These are phyloP conservation scores for Smithsoniella earleae DNA, from an alignment of 163 green algal genomes.

Conservation along the genomic window DNA sequence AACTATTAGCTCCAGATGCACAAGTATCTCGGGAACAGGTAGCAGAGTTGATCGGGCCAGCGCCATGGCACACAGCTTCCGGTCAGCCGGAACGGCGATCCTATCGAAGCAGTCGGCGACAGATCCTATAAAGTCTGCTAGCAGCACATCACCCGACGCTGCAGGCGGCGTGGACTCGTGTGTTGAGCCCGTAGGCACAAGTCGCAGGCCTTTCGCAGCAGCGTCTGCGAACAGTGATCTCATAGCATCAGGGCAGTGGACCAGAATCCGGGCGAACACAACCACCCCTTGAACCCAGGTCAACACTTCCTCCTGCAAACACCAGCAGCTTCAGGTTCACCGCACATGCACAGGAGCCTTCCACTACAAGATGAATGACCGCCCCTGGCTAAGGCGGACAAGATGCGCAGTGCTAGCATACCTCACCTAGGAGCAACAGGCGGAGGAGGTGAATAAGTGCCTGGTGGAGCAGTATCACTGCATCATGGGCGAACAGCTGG, in stretches of 20 bases:
- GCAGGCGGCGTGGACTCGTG: background rate
- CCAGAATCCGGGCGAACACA: background rate
- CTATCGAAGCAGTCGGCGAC: conserved; percentile 3
- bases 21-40: background rate
- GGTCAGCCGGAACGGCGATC: background rate
- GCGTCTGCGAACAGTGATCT: background rate
- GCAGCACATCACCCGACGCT: background rate
- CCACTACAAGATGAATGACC: too few species aligned
- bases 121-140: background rate
- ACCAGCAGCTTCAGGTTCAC: too few species aligned
- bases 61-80: conserved; percentile 7
- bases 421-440: conserved; percentile 1
- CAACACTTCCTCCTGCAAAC: conserved; percentile 17
- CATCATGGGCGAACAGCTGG: background rate
- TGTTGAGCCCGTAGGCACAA: background rate
- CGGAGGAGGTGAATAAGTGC: background rate
- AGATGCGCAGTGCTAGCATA: too few species aligned
- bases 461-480: background rate
- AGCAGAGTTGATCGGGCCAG: background rate
- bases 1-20: background rate
- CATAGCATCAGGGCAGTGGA: background rate
- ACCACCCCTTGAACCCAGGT: background rate
- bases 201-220: background rate
- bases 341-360: too few species aligned
- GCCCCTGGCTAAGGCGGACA: too few species aligned